Evolutionary conservation across 306 rosid genomes (phyloP), one percentile per base, ranked within the genome.

Genomic region (Trifolium pratense): DNA sequence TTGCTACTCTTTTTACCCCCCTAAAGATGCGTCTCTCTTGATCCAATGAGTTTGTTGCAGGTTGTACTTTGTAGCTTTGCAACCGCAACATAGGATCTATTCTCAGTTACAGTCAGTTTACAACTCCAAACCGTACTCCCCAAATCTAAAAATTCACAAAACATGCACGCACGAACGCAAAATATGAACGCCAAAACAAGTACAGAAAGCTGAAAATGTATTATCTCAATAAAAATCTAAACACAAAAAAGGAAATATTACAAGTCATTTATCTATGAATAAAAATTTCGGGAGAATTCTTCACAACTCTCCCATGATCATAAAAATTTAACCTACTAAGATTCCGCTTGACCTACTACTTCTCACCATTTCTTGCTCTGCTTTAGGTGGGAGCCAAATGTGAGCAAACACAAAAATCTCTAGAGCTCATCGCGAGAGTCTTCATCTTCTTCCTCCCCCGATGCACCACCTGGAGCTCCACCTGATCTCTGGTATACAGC

Each of bases 361-460:
- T 63, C 81, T 76, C 89, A 53, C 42, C 85, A 80, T 31, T 66
- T 63, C 78, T 59, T 15, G 48, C 26, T 68, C 75, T 25, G 57
- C 62, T 46, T 73, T 59, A 61, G 40, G 36, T 13, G 70, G 61
- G 15, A 57, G 15, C 55, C 43, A 52, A 66, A 78, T 79, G 10
- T 16, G 63, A 75, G 29, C 16, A 70, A 60, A 76, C 9, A 26
- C 14, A 58, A 59, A 75, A 4, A 17, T 16, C 4, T 84, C 82
- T 83, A 94, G 18, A 95, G 97, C 87, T 95, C 97, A 0, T 95
- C 97, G 4, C 90, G 97, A 5, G 97, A 88, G 0, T 93, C 97
- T 0, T 91, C 97, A 0, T 91, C 98, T 4, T 94, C 98, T 0
- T 84, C 96, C 16, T 93, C 97, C 0, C 63, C 86, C 0, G 91